Evolutionary conservation across 805 yeast genomes (phyloP).

Genomic region (Zygosaccharomyces gambellarensis): DNA sequence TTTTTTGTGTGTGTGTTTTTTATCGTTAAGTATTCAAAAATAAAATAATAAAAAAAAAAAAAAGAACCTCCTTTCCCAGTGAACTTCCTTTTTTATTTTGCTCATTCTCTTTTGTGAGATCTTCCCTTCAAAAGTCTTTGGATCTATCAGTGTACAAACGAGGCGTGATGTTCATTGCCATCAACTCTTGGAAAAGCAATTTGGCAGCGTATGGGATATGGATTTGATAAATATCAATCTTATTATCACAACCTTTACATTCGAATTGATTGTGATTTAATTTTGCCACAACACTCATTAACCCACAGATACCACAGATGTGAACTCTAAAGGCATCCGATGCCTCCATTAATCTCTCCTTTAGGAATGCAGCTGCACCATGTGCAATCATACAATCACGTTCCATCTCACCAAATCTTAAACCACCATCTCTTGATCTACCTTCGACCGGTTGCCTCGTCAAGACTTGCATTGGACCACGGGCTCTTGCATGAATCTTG

Average conservation of each 20-base stretch:
- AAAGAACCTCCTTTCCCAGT: neutral
- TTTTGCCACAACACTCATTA: constrained; percentile 96
- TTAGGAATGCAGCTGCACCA: constrained; percentile 97
- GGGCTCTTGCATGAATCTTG: constrained; percentile 97
- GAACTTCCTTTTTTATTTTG: neutral
- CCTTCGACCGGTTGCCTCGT: constrained; percentile 99
- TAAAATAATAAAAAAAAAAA: too few species aligned
- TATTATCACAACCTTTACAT: constrained; percentile 97
- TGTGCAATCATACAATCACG: constrained; percentile 99
- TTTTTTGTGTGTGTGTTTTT: too few species aligned
- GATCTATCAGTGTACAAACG: constrained; percentile 93
- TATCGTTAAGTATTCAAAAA: too few species aligned
- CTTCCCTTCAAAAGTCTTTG: constrained; percentile 27
- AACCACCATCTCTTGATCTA: constrained; percentile 98
- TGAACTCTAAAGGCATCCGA: constrained; percentile 98
- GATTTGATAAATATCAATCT: constrained; percentile 95
- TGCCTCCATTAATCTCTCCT: constrained; percentile 97
- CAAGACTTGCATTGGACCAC: constrained; percentile 97
- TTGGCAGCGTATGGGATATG: constrained; percentile 99
- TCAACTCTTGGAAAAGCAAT: constrained; percentile 94
- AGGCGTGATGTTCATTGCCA: constrained; percentile 99
- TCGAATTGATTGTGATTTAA: constrained; percentile 96
- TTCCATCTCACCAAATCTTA: constrained; percentile 99
- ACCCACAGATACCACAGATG: constrained; percentile 96
- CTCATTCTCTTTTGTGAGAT: neutral